A percentile compares a stretch with the other conserved stretches of the same genome.
These are phyloP conservation scores for Gaultheria prostrata DNA, from an alignment of 148 eudicot genomes.

Conservation along the genomic window DNA sequence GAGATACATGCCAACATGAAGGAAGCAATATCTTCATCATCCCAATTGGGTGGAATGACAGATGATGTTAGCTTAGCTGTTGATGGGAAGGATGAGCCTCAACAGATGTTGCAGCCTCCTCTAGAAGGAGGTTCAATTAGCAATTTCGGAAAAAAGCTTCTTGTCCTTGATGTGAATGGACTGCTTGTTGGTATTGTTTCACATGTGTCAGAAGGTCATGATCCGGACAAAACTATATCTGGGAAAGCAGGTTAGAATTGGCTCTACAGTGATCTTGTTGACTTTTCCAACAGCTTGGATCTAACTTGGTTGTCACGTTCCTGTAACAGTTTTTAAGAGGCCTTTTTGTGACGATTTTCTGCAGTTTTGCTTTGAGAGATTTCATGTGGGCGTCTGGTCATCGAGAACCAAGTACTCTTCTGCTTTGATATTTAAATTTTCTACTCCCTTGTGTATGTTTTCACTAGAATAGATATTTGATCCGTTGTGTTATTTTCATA, in stretches of 20 bases:
- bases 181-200: slow-evolving; percentile 58
- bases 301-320: slow-evolving; percentile 22
- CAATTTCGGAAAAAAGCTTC: slow-evolving; percentile 50
- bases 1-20: neutral
- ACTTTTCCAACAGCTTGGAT: neutral
- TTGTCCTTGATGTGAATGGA: slow-evolving; percentile 89
- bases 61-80: slow-evolving; percentile 20
- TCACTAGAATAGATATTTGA: neutral
- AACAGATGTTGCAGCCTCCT: slow-evolving; percentile 7
- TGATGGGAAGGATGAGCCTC: slow-evolving; percentile 9
- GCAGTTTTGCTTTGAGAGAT: slow-evolving; percentile 72
- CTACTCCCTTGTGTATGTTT: slow-evolving; percentile 1
- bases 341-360: slow-evolving; percentile 78
- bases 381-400: slow-evolving; percentile 81
- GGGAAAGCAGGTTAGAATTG: slow-evolving; percentile 56
- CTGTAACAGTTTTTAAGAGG: slow-evolving; percentile 69
- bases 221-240: slow-evolving; percentile 39
- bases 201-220: slow-evolving; percentile 20
- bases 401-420: slow-evolving; percentile 64
- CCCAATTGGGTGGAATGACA: slow-evolving; percentile 13
- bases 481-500: neutral
- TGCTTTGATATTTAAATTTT: neutral
- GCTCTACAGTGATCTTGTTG: neutral
- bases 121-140: slow-evolving; percentile 13
- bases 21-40: slow-evolving; percentile 6